Conservation (phyloP, 1,284 basidiomycete genomes). For the Trichosporon sp. region DNA sequence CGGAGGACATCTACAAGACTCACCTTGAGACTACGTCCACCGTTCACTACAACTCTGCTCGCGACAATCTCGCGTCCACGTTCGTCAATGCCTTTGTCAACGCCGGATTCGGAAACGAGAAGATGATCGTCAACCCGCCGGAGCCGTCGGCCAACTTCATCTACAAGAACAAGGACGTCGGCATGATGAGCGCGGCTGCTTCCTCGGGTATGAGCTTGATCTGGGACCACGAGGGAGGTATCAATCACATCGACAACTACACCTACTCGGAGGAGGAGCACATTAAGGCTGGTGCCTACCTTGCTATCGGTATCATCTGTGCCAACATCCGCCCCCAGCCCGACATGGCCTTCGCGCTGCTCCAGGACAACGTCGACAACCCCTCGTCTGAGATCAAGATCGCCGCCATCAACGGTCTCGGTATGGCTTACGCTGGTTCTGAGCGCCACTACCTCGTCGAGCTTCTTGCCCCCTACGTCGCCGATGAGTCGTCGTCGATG, state of each 20-base stretch:
- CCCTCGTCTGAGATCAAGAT: conserved; percentile 77
- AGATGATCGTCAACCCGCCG: conserved; percentile 92
- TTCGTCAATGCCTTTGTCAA: conserved; percentile 99
- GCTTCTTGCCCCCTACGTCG: conserved; percentile 70
- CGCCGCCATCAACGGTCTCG: conserved; percentile 81
- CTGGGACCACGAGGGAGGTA: conserved; percentile 94
- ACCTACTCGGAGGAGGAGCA: conserved; percentile 93
- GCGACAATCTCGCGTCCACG: conserved; percentile 89
- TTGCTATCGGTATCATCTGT: conserved; percentile 92
- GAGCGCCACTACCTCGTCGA: conserved; percentile 80
- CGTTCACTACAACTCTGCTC: conserved; percentile 82
- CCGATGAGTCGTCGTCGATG: conserved; percentile 76
- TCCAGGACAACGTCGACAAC: conserved; percentile 87
- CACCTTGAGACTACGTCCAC: conserved; percentile 79
- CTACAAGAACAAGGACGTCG: conserved; percentile 99
- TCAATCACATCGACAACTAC: conserved; percentile 95
- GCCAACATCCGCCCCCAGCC: conserved; percentile 85
- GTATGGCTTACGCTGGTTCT: conserved; percentile 89
- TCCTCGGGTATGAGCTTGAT: conserved; percentile 87
- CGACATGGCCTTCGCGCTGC: conserved; percentile 85
- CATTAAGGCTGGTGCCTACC: conserved; percentile 94
- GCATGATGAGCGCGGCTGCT: conserved; percentile 95
- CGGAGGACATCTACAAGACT: conserved; percentile 97
- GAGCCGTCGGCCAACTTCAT: conserved; percentile 98
- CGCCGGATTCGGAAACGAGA: conserved; percentile 97